Base-by-base conservation (phyloP, 2,329 filamentous ascomycete species). In the Ceratocystis cubensis region DNA sequence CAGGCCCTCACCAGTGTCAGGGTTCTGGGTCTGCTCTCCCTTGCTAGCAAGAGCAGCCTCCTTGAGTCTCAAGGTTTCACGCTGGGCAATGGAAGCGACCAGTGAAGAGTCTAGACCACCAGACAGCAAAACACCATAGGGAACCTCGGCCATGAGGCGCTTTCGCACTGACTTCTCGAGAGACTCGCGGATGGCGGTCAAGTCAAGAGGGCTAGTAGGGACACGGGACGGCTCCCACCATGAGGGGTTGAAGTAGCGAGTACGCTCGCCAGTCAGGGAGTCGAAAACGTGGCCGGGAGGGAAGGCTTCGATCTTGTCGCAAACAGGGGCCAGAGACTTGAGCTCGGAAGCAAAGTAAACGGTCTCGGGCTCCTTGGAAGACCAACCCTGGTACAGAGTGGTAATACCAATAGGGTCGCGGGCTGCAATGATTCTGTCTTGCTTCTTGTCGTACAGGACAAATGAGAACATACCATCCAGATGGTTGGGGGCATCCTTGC, bases 381-480 rank as follows among this genome's bases (percentile, higher is more conserved):
- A 89, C 81, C 90, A 90, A 73, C 94, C 94, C 77, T 96, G 89
- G 81, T 99, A 99, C 76, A 99, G 91, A 70, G 91, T 96, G 71
- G 92, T 97, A 76, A 99, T 87, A 72, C 94, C 94, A 73, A 99
- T 96, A 45, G 94, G 94, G 76, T 99, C 94, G 75, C 94, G 87
- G 66, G 94, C 94, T 67, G 94, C 94, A 74, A 99, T 86, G 69
- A 91, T 89, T 71, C 94, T 88, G 81, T 99, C 89, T 76, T 91
- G 86, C 71, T 85, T 87, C 84, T 96, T 96, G 81, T 99, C 94
- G 78, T 96, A 96, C 65, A 99, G 84, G 66, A 99, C 92, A 80
- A 95, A 99, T 17, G 93, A 96, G 84, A 99, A 99, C 94, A 99
- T 99, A 80, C 94, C 94, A 76, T 99, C 94, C 71, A 99, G 86